Evolutionary conservation across 1,139 yeast species (phyloP), one percentile per base, ranked within the genome.

Genomic region (Taiozyma sp.): DNA sequence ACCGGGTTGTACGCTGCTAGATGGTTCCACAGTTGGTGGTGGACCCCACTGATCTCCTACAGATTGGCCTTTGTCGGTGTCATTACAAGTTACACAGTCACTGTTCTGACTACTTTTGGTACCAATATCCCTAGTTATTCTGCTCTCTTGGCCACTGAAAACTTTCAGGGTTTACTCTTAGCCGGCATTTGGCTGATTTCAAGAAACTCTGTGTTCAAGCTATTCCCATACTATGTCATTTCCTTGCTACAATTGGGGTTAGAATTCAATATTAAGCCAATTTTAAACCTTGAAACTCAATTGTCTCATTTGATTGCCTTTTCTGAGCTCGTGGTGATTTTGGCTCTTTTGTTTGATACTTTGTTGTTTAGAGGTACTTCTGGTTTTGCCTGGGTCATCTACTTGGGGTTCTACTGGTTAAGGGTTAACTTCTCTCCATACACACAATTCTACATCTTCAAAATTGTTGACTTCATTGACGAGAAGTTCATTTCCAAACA

Each of bases 391-490:
- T 72, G 86, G 64, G 74, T 75, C 14, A 64, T 80, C 48, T 83
- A 83, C 65, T 62, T 75, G 52, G 67, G 78, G 51, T 81, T 86
- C 64, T 84, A 81, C 70, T 86, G 92, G 91, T 70, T 87, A 59
- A 79, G 90, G 69, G 68, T 86, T 43, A 70, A 70, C 51, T 71
- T 69, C 57, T 67, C 72, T 9, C 66, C 71, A 10, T 71, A 70
- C 50, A 65, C 70, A 4, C 74, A 71, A 54, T 63, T 63, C 4
- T 62, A 67, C 29, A 45, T 67, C 28, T 53, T 71, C 44, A 65
- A 61, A 45, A 22, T 65, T 6, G 51, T 70, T 16, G 46, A 54
- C 23, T 54, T 57, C 34, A 48, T 67, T 34, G 73, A 70, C 53
- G 57, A 60, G 40, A 62, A 64, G 45, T 52, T 70, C 8, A 70